Evolutionary conservation across 2,329 filamentous ascomycete genomes (phyloP).

Genomic region (Aspergillus carbonarius): DNA sequence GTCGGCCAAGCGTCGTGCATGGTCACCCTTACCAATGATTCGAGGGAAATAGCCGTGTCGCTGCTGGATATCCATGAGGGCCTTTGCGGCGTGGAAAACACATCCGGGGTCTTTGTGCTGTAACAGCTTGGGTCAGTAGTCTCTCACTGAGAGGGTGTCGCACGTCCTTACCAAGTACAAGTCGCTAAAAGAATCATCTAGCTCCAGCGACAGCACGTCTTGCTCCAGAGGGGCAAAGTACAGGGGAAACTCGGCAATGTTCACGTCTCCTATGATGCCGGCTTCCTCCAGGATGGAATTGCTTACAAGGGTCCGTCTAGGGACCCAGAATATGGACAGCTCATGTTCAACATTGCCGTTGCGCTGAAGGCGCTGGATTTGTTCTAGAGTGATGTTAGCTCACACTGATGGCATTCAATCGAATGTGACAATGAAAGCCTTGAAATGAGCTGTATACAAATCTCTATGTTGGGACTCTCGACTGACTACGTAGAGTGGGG

Average conservation of each 20-base stretch:
- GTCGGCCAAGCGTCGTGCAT: constrained; percentile 84
- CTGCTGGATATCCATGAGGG: constrained; percentile 90
- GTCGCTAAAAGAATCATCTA: constrained; percentile 82
- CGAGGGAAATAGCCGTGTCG: constrained; percentile 90
- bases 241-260: constrained; percentile 79
- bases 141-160: not conserved
- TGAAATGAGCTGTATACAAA: constrained; percentile 38
- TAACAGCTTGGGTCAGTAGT: not conserved
- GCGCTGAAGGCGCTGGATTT: constrained; percentile 85
- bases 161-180: constrained; percentile 66
- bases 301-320: constrained; percentile 84
- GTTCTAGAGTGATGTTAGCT: constrained; percentile 67
- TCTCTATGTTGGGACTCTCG: constrained; percentile 53
- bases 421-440: constrained; percentile 41
- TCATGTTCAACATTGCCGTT: constrained; percentile 91
- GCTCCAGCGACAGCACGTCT: constrained; percentile 85
- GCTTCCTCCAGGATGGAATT: constrained; percentile 90
- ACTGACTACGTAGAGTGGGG: constrained; percentile 56
- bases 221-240: constrained; percentile 90
- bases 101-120: constrained; percentile 83
- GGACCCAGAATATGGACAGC: constrained; percentile 95
- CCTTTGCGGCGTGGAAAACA: constrained; percentile 84
- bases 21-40: constrained; percentile 93
- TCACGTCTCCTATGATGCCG: constrained; percentile 89
- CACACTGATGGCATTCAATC: constrained; percentile 54